Evolutionary conservation across 1,139 yeast species (phyloP), one percentile per base, ranked within the genome.

Genomic region (Taiozyma onychis): DNA sequence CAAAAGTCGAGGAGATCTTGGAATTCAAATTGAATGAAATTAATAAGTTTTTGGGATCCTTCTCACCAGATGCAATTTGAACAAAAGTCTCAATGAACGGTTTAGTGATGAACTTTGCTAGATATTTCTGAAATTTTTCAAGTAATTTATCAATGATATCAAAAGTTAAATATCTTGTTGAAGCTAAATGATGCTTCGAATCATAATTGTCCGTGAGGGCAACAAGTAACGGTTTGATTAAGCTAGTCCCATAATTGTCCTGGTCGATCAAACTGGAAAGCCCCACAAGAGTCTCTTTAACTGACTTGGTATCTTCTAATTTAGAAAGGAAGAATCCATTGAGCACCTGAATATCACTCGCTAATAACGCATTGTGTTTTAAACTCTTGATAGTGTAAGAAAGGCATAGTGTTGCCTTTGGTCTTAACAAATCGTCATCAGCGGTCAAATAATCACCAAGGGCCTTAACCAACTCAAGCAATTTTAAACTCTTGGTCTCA

Each of bases 41-140:
- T 59, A 93, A 67, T 55, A 93, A 73, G 64, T 95, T 93, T 51
- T 89, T 74, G 4, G 99, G 99, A 66, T 93, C 99, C 62, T 93
- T 95, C 63, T 93, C 99, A 28, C 96, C 96, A 11, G 80, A 74
- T 5, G 96, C 88, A 44, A 89, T 64, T 52, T 81, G 81, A 39
- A 87, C 66, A 59, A 85, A 90, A 0, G 85, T 67, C 48, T 75
- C 66, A 35, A 88, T 73, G 51, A 76, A 81, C 14, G 66, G 55
- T 37, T 76, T 76, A 21, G 73, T 67, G 27, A 62, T 50, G 16
- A n/a, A 39, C 27, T 41, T 61, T 44, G n/a, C 44, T 14, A 49
- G 54, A 45, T 47, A 61, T 46, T 44, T 56, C 3, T 49, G 44
- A 35, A 66, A 69, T 35, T 56, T 62, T 5, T 56, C 53, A 32